Evolutionary conservation across 2,329 filamentous ascomycete genomes (phyloP).

Genomic region (Ilyonectria sp.): DNA sequence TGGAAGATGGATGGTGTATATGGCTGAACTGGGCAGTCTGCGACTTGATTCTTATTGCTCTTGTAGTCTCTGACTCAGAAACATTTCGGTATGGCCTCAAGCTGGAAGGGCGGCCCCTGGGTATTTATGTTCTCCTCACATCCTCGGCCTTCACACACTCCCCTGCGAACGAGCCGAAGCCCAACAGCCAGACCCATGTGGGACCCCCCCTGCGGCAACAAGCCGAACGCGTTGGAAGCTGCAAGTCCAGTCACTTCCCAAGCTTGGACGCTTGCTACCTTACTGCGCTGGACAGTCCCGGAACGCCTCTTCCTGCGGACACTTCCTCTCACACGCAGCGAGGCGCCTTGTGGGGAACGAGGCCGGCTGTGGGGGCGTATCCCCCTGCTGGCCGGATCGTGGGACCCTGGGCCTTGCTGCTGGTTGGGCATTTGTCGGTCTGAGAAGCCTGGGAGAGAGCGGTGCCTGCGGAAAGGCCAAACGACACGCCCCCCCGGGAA

Average conservation of each 20-base stretch:
- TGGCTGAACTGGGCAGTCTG: background rate
- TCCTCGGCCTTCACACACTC: constrained; percentile 22
- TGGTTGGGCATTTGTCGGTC: constrained; percentile 4
- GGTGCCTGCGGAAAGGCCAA: constrained; percentile 15
- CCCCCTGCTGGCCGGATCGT: constrained; percentile 19
- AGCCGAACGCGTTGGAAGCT: constrained; percentile 30
- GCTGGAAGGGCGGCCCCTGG: constrained; percentile 30
- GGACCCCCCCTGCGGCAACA: constrained; percentile 28
- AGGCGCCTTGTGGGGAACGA: constrained; percentile 26
- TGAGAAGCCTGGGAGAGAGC: constrained; percentile 3
- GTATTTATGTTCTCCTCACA: constrained; percentile 43
- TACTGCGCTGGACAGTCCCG: background rate
- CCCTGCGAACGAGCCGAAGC: background rate
- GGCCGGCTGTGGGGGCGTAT: background rate
- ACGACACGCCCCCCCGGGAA: constrained; percentile 14
- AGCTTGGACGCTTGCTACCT: background rate
- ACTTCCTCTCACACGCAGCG: constrained; percentile 6
- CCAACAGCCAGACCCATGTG: constrained; percentile 30
- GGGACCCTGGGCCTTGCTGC: constrained; percentile 18
- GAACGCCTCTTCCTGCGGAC: constrained; percentile 5
- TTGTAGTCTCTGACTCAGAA: background rate
- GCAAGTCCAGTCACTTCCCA: background rate
- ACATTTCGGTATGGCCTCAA: constrained; percentile 5
- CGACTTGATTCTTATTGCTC: constrained; percentile 4
- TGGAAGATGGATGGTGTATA: background rate